Conservation (phyloP, 371 early-diverging fungal species). For the Mortierella sp. region DNA sequence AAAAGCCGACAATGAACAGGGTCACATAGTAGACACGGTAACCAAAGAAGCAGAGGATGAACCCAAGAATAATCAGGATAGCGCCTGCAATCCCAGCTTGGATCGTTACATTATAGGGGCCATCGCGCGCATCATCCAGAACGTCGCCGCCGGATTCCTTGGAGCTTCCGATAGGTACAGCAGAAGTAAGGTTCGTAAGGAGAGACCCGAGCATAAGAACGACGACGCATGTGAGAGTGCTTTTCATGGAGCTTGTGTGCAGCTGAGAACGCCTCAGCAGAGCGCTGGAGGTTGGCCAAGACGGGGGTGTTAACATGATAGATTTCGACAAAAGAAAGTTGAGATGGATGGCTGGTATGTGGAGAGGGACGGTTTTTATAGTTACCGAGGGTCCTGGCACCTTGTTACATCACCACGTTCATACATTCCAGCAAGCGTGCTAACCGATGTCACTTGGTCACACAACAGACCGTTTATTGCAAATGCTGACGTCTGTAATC, state of each 20-base stretch:
- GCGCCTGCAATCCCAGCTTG: constrained; percentile 69
- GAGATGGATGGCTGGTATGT: no score
- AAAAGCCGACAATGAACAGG: constrained; percentile 69
- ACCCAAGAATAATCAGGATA: constrained; percentile 68
- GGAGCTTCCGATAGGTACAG: constrained; percentile 13
- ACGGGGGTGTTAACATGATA: background rate
- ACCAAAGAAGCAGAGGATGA: constrained; percentile 73
- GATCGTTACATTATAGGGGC: constrained; percentile 54
- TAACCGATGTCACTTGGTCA: background rate
- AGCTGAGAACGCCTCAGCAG: constrained; percentile 7
- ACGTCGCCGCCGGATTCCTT: background rate
- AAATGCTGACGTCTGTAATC: constrained; percentile 11
- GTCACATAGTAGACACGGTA: constrained; percentile 61
- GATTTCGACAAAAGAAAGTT: no score
- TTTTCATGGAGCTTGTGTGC: background rate
- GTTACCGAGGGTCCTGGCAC: no score
- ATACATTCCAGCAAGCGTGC: no score
- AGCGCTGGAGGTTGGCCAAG: constrained; percentile 7
- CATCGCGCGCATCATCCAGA: constrained; percentile 16
- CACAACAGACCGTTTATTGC: background rate
- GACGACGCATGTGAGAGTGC: constrained; percentile 14
- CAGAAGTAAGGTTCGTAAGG: constrained; percentile 14
- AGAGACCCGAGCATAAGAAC: constrained; percentile 20
- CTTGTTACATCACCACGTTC: no score
- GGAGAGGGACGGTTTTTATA: no score